phyloP scores from a whole-genome alignment of 106 monocot genomes.

The Platanthera zijinensis region DNA sequence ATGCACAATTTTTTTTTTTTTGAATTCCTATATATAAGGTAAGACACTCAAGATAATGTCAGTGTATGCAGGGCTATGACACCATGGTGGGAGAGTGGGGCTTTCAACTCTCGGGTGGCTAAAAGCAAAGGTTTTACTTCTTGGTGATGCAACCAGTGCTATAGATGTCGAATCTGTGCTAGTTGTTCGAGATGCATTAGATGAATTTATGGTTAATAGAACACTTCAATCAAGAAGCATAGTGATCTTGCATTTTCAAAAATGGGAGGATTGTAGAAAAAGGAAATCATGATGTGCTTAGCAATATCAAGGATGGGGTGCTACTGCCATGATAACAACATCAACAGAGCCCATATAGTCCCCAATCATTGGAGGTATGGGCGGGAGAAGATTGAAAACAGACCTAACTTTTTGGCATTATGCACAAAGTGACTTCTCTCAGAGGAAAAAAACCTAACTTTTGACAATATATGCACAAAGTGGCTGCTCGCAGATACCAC shows the following conservation, averaged over 20 bases:
- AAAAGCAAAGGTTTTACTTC: constrained; percentile 4
- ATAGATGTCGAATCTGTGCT: background rate
- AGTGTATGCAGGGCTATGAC: background rate
- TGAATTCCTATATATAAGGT: background rate
- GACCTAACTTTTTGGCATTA: too few relatives aligned
- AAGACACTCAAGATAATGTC: background rate
- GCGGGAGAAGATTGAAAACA: too few relatives aligned
- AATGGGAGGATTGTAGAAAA: background rate
- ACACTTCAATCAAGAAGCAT: constrained; percentile 1
- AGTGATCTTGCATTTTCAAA: background rate
- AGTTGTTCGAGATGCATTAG: background rate
- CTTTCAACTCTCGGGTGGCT: background rate
- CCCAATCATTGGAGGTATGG: too few relatives aligned
- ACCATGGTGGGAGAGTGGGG: background rate
- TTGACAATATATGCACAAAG: too few relatives aligned
- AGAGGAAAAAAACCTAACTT: too few relatives aligned
- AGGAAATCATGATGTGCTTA: background rate
- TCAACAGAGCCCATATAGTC: too few relatives aligned
- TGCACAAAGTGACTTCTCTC: too few relatives aligned
- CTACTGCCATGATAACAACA: background rate
- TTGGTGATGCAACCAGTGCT: background rate
- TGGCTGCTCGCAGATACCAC: too few relatives aligned
- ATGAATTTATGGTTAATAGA: background rate
- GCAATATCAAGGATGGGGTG: constrained; percentile 1
- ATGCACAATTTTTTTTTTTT: too few relatives aligned